Percentiles rank a stretch among this genome's conserved stretches.
Conservation (phyloP, 1,139 yeast genomes). For the Spathaspora sp. region DNA sequence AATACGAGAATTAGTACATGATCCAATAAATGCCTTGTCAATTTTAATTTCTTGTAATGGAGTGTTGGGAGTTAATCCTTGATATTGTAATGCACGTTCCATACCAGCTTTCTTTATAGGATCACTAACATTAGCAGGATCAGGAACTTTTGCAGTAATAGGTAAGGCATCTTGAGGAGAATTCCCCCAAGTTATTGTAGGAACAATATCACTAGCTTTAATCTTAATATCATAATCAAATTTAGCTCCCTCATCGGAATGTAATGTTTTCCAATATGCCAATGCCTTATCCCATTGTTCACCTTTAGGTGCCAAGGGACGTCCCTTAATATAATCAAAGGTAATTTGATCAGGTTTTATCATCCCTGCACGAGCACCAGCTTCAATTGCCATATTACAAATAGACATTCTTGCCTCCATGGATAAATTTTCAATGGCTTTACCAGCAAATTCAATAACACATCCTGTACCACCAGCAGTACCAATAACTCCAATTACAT, state of each 20-base stretch:
- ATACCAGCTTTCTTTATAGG: conserved; percentile 80
- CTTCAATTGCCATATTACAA: conserved; percentile 98
- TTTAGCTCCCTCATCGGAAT: conserved; percentile 84
- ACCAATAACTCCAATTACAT: conserved; percentile 94
- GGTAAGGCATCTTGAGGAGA: conserved; percentile 99
- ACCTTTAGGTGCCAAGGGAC: conserved; percentile 93
- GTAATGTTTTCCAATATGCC: conserved; percentile 83
- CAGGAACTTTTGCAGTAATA: conserved; percentile 85
- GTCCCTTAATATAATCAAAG: conserved; percentile 82
- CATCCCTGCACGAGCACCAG: conserved; percentile 99
- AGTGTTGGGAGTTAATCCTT: conserved; percentile 85
- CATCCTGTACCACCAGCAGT: conserved; percentile 99
- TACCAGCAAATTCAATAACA: conserved; percentile 96
- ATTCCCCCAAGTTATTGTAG: conserved; percentile 99
- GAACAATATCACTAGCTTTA: conserved; percentile 81
- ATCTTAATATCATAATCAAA: conserved; percentile 84
- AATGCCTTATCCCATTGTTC: conserved; percentile 94
- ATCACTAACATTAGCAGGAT: conserved; percentile 71
- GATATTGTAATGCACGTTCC: conserved; percentile 87
- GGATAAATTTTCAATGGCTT: conserved; percentile 82
- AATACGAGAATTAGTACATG: conserved; percentile 96
- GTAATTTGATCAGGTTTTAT: conserved; percentile 92
- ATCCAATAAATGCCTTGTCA: conserved; percentile 95
- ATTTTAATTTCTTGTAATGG: conserved; percentile 70
- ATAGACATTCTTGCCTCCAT: conserved; percentile 99